Evolutionary conservation across 2,329 filamentous ascomycete species (phyloP).

Genomic region (Penicillium sp.): DNA sequence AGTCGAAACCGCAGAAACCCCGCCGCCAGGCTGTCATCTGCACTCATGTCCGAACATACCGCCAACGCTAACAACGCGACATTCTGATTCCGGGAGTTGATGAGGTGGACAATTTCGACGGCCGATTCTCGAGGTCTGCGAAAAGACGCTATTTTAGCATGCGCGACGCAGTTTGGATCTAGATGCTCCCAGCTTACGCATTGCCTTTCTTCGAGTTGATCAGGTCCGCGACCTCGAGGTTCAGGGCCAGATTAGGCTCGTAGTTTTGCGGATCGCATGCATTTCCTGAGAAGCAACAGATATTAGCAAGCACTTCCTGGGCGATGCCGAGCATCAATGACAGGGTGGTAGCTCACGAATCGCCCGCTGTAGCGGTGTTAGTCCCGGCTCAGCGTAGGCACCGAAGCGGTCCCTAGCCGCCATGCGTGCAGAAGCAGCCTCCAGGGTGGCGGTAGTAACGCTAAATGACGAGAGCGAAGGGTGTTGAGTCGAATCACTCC

Average conservation of each 20-base stretch:
- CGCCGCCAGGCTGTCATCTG: conserved; percentile 12
- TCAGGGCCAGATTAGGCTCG: conserved; percentile 93
- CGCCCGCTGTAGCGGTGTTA: conserved; percentile 88
- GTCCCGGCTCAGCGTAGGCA: conserved; percentile 71
- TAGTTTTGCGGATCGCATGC: conserved; percentile 97
- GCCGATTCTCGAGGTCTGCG: conserved; percentile 82
- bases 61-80: conserved; percentile 83
- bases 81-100: conserved; percentile 97
- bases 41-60: conserved; percentile 42
- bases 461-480: conserved; percentile 5
- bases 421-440: conserved; percentile 92
- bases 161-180: conserved; percentile 7
- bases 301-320: conserved; percentile 11
- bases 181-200: conserved; percentile 53
- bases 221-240: conserved; percentile 92
- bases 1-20: conserved; percentile 10
- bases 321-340: conserved; percentile 1
- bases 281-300: conserved; percentile 57
- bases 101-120: conserved; percentile 84
- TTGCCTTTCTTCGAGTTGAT: conserved; percentile 97
- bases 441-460: conserved; percentile 58
- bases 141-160: conserved; percentile 24
- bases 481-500: conserved; percentile 2
- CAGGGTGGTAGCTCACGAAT: conserved; percentile 59
- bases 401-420: conserved; percentile 92